phyloP scores from a whole-genome alignment of 306 rosid genomes.

The Vicia faba region DNA sequence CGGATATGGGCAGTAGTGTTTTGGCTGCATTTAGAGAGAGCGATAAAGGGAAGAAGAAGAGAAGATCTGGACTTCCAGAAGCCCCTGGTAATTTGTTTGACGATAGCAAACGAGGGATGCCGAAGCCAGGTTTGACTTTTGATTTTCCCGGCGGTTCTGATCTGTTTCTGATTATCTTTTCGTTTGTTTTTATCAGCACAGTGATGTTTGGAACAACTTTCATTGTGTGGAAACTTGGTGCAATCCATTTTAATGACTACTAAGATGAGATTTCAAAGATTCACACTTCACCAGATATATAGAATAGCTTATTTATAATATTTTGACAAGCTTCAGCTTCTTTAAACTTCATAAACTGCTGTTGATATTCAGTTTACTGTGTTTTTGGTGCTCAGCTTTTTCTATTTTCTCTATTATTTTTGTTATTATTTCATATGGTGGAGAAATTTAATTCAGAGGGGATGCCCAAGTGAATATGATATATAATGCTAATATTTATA shows the following conservation, averaged over 20 bases:
- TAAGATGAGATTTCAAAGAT: slow-evolving; percentile 43
- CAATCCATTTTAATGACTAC: slow-evolving; percentile 91
- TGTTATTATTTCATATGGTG: slow-evolving; percentile 1
- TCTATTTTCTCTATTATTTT: slow-evolving; percentile 5
- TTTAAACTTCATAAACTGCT: slow-evolving; percentile 15
- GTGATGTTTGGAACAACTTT: slow-evolving; percentile 93
- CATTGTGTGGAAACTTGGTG: slow-evolving; percentile 96
- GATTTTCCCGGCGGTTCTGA: slow-evolving; percentile 79
- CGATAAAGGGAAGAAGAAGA: slow-evolving; percentile 83
- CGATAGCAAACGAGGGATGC: slow-evolving; percentile 82
- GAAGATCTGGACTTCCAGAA: slow-evolving; percentile 81
- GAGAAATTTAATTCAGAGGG: slow-evolving; percentile 33
- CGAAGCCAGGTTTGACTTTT: slow-evolving; percentile 72
- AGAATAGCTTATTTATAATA: slow-evolving; percentile 33
- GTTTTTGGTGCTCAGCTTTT: slow-evolving; percentile 1
- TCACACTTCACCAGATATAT: slow-evolving; percentile 26
- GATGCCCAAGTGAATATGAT: slow-evolving; percentile 12
- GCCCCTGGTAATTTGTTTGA: slow-evolving; percentile 87
- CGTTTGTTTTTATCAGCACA: slow-evolving; percentile 82
- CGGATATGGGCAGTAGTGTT: slow-evolving; percentile 74
- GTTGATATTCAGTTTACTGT: neutral
- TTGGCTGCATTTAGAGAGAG: slow-evolving; percentile 76
- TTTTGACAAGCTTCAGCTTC: slow-evolving; percentile 33
- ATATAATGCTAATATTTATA: slow-evolving; percentile 5
- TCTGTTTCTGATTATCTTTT: slow-evolving; percentile 59